Evolutionary conservation across 2,329 filamentous ascomycete species (phyloP), one percentile per base, ranked within the genome.

Genomic region (Fusarium robinianum): DNA sequence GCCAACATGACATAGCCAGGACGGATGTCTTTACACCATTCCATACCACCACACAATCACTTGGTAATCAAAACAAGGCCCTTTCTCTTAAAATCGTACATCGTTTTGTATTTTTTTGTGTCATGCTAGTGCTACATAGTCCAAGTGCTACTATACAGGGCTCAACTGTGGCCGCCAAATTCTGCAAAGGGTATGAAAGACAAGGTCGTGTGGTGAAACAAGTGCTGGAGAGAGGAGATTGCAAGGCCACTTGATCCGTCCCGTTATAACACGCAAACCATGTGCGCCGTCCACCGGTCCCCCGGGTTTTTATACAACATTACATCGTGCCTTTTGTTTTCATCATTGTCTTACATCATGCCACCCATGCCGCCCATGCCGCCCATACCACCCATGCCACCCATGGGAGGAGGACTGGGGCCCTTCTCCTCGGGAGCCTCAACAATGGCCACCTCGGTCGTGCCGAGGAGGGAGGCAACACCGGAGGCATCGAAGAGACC

Each of bases 371-470:
- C 75, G n/a, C 57, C 57, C 75, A 79, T 78, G 43, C 77, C 77
- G n/a, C 78, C 79, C 79, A 83, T 79, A 16, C 78, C 78, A 8
- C 81, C 82, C 79, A 83, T 84, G 52, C 81, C 83, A 33, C 82
- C 82, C 78, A 85, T 86, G 54, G 67, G 61, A 56, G 67, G 60
- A 36, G 81, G 80, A 36, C 77, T 73, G 49, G 79, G 75, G 63
- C 82, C 80, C 86, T 96, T 96, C 72, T 96, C 91, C 72, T 97
- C 92, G 40, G 89, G 81, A 40, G 92, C 94, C 70, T 99, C 94
- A 37, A 96, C 91, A 55, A 99, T 96, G 58, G 94, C 91, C 45
- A 97, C 94, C 77, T 99, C 94, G 49, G 94, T 99, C 57, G 94
- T 99, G 68, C 94, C 94, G 51, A 99, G 87, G 50, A 99, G 84